Evolutionary conservation across 441 rosid species (phyloP).

Genomic region (Bruguiera hainesii): DNA sequence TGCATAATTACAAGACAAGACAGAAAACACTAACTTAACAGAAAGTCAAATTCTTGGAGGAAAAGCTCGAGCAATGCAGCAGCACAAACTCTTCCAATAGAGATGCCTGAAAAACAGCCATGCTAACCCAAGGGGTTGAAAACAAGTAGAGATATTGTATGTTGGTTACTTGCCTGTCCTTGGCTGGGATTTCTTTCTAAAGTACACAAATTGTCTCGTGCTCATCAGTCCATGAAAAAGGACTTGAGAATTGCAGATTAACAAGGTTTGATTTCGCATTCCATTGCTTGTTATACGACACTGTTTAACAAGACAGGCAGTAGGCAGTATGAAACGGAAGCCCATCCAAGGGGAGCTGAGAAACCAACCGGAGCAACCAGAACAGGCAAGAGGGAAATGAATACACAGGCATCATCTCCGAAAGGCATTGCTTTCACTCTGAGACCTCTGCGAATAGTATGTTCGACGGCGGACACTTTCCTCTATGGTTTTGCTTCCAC

Average conservation of each 20-base stretch:
- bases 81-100: no score
- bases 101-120: no score
- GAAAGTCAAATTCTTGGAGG: no score
- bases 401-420: slow-evolving; percentile 40
- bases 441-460: slow-evolving; percentile 64
- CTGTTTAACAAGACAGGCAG: not conserved
- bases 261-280: no score
- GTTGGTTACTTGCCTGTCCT: no score
- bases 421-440: slow-evolving; percentile 71
- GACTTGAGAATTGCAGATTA: not conserved
- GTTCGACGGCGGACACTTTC: slow-evolving; percentile 88
- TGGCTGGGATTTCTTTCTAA: not conserved
- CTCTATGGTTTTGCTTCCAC: slow-evolving; percentile 83
- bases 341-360: not conserved
- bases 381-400: not conserved
- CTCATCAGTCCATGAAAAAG: not conserved
- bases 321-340: not conserved
- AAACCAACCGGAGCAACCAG: not conserved
- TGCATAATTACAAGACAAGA: no score
- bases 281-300: not conserved
- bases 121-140: no score
- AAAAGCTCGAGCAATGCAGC: no score
- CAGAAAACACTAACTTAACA: no score
- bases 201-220: not conserved
- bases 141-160: no score